Base-by-base conservation (phyloP, 805 yeast genomes). In the Clavispora phyllophila region DNA sequence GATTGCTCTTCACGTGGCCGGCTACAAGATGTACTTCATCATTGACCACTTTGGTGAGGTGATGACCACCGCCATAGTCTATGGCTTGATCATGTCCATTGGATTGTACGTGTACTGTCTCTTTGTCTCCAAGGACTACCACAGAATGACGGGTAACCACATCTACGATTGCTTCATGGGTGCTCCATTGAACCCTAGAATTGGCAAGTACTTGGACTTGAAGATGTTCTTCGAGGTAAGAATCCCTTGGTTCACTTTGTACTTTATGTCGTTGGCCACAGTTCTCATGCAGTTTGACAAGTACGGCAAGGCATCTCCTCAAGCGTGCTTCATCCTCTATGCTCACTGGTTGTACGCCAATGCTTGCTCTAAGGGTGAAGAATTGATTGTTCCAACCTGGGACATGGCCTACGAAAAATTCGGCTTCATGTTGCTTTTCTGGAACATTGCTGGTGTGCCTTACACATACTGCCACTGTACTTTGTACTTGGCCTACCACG, bases 391-490 rank as follows among this genome's bases (percentile, higher is more conserved):
- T 49, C 96, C 98, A 55, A 86, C 96, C 15, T 93, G 99, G 98
- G 99, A 93, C 65, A 91, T 93, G 97, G 96, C 96, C 25, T 93
- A 93, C 66, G 99, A 93, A 66, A 93, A 93, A 69, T 93, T 93
- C 57, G 99, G 99, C n/a, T 93, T 93, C 74, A 90, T 93, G 98
- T 78, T 93, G 52, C 81, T 90, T 55, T 93, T 93, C 75, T 93
- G 99, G 99, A 93, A 93, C 71, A 88, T 93, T 63, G 96, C 97
- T 25, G 99, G 99, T 57, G 99, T 93, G 33, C 99, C 99, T 38
- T 93, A 82, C 80, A 91, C 98, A 34, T 93, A 93, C 72, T 88
- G 97, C 66, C 96, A 89, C 61, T 84, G 95, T 64, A 87, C 96
- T 9, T 73, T 93, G 56, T 93, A 69, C 72, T 68, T 93, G 56